These are phyloP conservation scores for Phytophthora aleatoria DNA, from an alignment of 352 stramenopile species.

Conservation along the genomic window DNA sequence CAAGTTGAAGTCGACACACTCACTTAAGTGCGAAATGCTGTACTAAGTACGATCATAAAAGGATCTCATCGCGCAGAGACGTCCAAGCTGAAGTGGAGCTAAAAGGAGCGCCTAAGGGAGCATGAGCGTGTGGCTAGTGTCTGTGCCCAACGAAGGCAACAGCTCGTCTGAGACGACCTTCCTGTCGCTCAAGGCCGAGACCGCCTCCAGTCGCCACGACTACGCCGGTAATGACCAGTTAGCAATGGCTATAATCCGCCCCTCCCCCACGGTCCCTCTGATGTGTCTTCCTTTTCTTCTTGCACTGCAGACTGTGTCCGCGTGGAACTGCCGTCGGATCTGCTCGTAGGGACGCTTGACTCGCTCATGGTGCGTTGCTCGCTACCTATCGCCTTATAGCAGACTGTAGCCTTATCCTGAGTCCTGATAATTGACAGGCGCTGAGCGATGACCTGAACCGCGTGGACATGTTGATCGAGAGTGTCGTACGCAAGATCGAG, in stretches of 20 bases:
- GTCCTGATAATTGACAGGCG: constrained; percentile 40
- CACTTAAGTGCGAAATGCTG: constrained; percentile 8
- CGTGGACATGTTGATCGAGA: constrained; percentile 95
- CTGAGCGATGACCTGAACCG: constrained; percentile 95
- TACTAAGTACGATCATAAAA: constrained; percentile 28
- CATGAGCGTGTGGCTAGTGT: constrained; percentile 81
- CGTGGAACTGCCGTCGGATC: constrained; percentile 91
- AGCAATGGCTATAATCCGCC: background rate
- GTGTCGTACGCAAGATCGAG: constrained; percentile 97
- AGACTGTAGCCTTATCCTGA: constrained; percentile 1
- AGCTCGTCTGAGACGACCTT: constrained; percentile 85
- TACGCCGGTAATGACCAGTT: constrained; percentile 57
- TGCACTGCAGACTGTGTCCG: constrained; percentile 64
- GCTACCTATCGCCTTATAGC: background rate
- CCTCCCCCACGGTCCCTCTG: background rate
- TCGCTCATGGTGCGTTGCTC: constrained; percentile 92
- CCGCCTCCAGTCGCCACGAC: constrained; percentile 79
- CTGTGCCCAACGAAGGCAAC: constrained; percentile 84
- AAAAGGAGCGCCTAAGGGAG: background rate
- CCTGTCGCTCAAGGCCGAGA: constrained; percentile 86
- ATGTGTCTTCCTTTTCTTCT: constrained; percentile 1
- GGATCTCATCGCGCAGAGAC: constrained; percentile 28
- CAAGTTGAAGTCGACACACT: background rate
- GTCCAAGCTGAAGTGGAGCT: constrained; percentile 22
- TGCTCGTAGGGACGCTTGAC: constrained; percentile 97